Conservation (phyloP, 148 eudicot species). For the Rhododendron simsii region DNA sequence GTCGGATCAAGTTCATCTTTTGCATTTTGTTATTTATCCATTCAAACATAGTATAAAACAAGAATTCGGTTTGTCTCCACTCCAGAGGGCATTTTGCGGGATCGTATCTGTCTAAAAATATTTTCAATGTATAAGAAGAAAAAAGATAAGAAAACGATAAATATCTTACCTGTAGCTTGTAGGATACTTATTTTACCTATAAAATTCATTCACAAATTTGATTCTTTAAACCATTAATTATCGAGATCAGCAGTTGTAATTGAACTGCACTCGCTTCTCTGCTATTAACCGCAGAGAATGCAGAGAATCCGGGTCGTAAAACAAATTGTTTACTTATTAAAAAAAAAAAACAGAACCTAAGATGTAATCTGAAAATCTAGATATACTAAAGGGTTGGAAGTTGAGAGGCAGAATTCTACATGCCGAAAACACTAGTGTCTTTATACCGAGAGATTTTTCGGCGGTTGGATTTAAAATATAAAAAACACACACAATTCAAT, state of each 20-base stretch:
- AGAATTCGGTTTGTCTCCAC: neutral
- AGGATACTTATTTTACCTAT: neutral
- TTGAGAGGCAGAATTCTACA: neutral
- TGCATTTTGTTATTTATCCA: neutral
- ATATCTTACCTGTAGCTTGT: no score
- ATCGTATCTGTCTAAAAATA: no score
- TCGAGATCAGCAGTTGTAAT: no score
- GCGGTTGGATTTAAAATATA: no score
- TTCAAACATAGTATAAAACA: neutral
- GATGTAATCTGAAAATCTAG: neutral
- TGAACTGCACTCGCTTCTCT: no score
- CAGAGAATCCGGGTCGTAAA: neutral
- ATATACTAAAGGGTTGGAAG: neutral
- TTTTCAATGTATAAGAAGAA: no score
- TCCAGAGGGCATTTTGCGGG: neutral
- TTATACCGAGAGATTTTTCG: fast-evolving
- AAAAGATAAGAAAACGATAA: no score
- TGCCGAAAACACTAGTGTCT: no score
- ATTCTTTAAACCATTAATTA: no score
- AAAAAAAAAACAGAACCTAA: neutral
- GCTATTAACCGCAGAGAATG: no score
- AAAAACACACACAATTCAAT: no score
- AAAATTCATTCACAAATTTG: no score
- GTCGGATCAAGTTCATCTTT: neutral
- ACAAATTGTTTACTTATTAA: neutral